Evolutionary conservation across 495 filamentous ascomycete genomes (phyloP).

Genomic region (Hyaloscypha variabilis): DNA sequence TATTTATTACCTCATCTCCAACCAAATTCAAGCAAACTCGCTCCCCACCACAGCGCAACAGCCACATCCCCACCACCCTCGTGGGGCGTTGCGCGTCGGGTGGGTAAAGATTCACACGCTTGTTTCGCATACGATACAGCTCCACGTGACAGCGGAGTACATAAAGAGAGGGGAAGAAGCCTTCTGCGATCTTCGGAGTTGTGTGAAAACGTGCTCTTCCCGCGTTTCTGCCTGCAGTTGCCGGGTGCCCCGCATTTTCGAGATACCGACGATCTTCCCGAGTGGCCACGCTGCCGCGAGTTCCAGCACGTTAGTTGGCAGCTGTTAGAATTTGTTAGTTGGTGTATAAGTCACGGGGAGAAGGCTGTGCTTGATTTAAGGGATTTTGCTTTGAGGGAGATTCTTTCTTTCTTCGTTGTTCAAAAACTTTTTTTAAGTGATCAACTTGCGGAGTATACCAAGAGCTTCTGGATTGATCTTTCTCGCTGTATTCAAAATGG

Average conservation of each 20-base stretch:
- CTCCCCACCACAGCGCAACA: neutral
- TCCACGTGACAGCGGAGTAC: neutral
- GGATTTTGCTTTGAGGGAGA: neutral
- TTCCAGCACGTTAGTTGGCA: neutral
- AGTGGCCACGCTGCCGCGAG: neutral
- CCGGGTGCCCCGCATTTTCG: neutral
- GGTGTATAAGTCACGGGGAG: constrained; percentile 1
- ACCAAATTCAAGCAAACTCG: neutral
- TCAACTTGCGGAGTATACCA: too few species aligned
- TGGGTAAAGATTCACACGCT: neutral
- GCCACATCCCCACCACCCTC: neutral
- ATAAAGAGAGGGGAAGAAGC: neutral
- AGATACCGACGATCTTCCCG: neutral
- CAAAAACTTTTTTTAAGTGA: too few species aligned
- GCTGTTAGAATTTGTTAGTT: neutral
- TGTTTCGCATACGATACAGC: neutral
- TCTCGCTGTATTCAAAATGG: constrained; percentile 17
- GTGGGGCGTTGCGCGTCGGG: neutral
- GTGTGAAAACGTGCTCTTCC: neutral
- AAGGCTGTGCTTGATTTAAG: neutral
- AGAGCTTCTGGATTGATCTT: neutral
- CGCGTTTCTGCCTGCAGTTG: neutral
- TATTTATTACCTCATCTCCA: neutral
- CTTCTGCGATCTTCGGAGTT: neutral
- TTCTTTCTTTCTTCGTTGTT: neutral